Evolutionary conservation across 2,329 filamentous ascomycete genomes (phyloP).

Genomic region (Didymella sp.): DNA sequence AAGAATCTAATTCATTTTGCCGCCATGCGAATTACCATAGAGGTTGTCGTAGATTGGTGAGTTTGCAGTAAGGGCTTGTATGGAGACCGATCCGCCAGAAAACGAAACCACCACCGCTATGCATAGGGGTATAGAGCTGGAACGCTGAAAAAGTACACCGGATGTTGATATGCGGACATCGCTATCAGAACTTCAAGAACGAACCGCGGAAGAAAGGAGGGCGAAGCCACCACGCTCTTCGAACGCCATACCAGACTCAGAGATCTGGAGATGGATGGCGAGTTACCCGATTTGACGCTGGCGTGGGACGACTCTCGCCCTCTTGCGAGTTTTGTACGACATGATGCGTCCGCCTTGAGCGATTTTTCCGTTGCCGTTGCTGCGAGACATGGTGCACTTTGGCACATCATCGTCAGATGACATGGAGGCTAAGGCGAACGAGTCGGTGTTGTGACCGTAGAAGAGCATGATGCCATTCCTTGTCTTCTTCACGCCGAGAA

Average conservation of each 20-base stretch:
- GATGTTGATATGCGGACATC: background rate
- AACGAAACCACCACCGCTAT: background rate
- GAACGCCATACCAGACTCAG: background rate
- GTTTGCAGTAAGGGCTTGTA: background rate
- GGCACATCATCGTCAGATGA: conserved; percentile 76
- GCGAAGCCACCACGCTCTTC: background rate
- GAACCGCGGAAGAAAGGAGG: background rate
- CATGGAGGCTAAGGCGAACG: conserved; percentile 87
- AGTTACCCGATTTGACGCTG: conserved; percentile 11
- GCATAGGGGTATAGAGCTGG: conserved; percentile 19
- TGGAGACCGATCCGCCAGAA: background rate
- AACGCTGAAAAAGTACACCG: background rate
- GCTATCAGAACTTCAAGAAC: background rate
- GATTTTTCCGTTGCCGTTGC: conserved; percentile 59
- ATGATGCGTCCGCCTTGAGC: conserved; percentile 64
- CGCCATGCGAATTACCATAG: background rate
- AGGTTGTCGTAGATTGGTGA: background rate
- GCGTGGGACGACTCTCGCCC: conserved; percentile 28
- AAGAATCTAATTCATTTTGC: background rate
- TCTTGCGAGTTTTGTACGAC: conserved; percentile 42
- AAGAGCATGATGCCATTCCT: conserved; percentile 79
- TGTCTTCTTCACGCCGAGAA: conserved; percentile 88
- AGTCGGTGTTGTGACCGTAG: conserved; percentile 96
- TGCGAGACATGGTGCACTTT: conserved; percentile 86
- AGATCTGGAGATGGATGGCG: background rate